Conservation (phyloP, 768 basidiomycete species). For the Suillus discolor region DNA sequence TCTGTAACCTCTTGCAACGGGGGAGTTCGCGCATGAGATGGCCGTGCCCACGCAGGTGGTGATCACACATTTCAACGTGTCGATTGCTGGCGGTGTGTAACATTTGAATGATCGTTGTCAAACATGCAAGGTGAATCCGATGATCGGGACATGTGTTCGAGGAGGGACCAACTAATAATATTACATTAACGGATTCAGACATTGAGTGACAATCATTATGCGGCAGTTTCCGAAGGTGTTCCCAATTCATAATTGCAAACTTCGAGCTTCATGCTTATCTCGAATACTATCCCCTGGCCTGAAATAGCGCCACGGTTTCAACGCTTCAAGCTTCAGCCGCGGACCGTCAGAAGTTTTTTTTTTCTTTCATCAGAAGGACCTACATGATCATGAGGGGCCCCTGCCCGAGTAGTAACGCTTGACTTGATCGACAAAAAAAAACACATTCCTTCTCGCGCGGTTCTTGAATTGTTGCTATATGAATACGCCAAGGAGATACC, state of each 20-base stretch:
- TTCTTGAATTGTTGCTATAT: not conserved
- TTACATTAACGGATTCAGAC: not conserved
- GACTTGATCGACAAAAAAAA: not conserved
- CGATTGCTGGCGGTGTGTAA: not conserved
- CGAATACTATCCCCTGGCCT: not conserved
- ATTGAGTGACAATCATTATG: constrained; percentile 3
- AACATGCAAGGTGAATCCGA: not conserved
- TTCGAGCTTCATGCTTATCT: not conserved
- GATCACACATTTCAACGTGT: constrained; percentile 2
- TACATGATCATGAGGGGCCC: not conserved
- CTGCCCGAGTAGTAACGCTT: not conserved
- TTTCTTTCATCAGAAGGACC: not conserved
- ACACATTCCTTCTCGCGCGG: not conserved
- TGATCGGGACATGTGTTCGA: constrained; percentile 7
- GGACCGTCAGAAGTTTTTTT: constrained; percentile 2
- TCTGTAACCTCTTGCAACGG: not conserved
- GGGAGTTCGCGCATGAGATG: not conserved
- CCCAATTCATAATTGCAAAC: not conserved
- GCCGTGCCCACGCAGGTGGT: not conserved
- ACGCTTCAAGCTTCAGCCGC: constrained; percentile 5
- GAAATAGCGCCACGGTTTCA: not conserved
- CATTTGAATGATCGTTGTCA: constrained; percentile 9
- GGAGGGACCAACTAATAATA: constrained; percentile 2
- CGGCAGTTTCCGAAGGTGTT: not conserved
- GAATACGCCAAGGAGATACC: not conserved